Percentiles rank a stretch among this genome's conserved stretches.
Conservation (phyloP, 2,329 filamentous ascomycete species). For the Xylaria sp. region DNA sequence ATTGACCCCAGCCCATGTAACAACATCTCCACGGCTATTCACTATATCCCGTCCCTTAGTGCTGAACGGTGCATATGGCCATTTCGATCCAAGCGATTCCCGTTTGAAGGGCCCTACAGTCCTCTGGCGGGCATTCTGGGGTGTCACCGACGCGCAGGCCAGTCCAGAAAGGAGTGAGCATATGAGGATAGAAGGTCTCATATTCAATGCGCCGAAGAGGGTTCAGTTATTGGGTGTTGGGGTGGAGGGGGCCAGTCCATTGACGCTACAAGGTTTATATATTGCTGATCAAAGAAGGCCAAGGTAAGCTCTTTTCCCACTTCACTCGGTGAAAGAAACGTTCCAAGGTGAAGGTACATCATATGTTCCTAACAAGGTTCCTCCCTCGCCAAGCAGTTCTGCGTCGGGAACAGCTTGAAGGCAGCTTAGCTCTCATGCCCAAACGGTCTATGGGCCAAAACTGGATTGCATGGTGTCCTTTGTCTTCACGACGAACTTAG, state of each 20-base stretch:
- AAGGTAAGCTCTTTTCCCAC: too few relatives aligned
- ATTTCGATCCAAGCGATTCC: constrained; percentile 24
- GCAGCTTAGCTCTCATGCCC: background rate
- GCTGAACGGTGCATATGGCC: constrained; percentile 48
- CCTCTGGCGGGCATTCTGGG: constrained; percentile 12
- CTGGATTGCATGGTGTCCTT: background rate
- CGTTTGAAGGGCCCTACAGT: constrained; percentile 21
- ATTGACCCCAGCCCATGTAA: constrained; percentile 47
- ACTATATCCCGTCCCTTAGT: constrained; percentile 47
- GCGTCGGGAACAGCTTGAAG: background rate
- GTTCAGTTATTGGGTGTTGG: background rate
- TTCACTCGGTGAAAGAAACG: background rate
- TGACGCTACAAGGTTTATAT: constrained; percentile 1
- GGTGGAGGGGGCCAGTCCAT: background rate
- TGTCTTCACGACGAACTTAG: background rate
- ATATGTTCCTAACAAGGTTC: background rate
- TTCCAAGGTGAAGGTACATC: background rate
- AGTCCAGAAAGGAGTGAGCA: constrained; percentile 26
- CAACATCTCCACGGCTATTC: constrained; percentile 43
- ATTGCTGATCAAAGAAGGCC: background rate
- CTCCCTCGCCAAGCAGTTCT: background rate
- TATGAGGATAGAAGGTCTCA: constrained; percentile 26
- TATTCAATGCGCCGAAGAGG: constrained; percentile 2
- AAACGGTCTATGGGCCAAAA: background rate
- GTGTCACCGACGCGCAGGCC: constrained; percentile 29